Percentiles rank a stretch among this genome's conserved stretches.
Conservation (phyloP, 2,329 filamentous ascomycete genomes). For the Aspergillus arachidicola region DNA sequence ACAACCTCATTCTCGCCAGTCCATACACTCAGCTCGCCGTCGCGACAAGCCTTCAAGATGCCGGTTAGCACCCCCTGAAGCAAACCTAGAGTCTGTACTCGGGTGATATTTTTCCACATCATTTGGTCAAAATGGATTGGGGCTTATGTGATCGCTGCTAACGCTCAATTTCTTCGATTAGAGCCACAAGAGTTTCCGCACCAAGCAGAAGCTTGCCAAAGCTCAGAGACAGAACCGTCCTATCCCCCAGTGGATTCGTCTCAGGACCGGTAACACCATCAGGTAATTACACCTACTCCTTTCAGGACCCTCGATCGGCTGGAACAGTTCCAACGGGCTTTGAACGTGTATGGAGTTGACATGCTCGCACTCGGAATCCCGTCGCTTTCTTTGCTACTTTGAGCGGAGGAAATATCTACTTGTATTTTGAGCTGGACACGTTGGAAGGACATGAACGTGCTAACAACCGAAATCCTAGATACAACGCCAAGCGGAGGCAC, state of each 20-base stretch:
- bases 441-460: not conserved
- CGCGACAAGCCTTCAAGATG: constrained; percentile 56
- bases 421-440: not conserved
- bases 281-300: constrained; percentile 67
- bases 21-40: constrained; percentile 43
- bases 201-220: constrained; percentile 99
- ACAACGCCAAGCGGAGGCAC: constrained; percentile 99
- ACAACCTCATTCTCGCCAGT: constrained; percentile 37
- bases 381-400: not conserved
- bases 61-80: constrained; percentile 47
- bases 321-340: not conserved
- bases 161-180: constrained; percentile 43
- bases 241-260: constrained; percentile 99
- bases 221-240: constrained; percentile 99
- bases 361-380: not conserved
- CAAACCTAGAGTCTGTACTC: not conserved
- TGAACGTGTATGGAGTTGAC: not conserved
- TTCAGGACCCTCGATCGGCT: constrained; percentile 3
- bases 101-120: not conserved
- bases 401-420: not conserved
- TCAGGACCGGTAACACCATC: constrained; percentile 98
- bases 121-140: not conserved
- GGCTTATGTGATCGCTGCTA: constrained; percentile 9
- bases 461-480: constrained; percentile 61
- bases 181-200: constrained; percentile 99